phyloP scores from a whole-genome alignment of 2,329 filamentous ascomycete species.

The Curvularia eragrostidis region DNA sequence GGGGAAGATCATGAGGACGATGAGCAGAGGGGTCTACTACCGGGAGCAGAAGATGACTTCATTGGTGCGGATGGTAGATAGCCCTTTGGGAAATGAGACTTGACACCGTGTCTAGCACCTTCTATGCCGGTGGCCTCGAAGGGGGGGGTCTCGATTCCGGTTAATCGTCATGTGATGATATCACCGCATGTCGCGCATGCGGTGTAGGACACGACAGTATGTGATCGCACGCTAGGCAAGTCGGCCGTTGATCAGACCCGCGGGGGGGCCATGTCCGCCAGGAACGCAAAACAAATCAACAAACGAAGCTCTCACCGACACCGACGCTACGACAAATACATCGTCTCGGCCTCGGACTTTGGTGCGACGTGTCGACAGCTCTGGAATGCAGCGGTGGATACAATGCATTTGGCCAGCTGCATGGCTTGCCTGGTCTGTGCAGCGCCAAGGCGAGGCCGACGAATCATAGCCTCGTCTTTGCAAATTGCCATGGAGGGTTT shows the following conservation, averaged over 20 bases:
- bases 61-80: constrained; percentile 24
- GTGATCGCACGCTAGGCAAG: constrained; percentile 10
- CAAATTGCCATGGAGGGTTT: constrained; percentile 14
- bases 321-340: constrained; percentile 5
- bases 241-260: constrained; percentile 8
- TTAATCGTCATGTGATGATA: constrained; percentile 5
- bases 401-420: constrained; percentile 15
- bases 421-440: constrained; percentile 10
- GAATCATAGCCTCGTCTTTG: constrained; percentile 15
- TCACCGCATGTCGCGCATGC: constrained; percentile 8
- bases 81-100: constrained; percentile 1
- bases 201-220: constrained; percentile 4
- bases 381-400: constrained; percentile 9
- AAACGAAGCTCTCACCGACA: constrained; percentile 10
- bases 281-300: constrained; percentile 5
- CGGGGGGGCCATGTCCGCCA: constrained; percentile 2
- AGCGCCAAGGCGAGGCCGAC: constrained; percentile 17
- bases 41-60: constrained; percentile 32
- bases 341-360: constrained; percentile 6
- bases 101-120: constrained; percentile 6
- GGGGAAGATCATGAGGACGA: constrained; percentile 35
- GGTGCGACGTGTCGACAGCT: constrained; percentile 4
- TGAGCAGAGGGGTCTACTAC: constrained; percentile 52
- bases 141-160: background rate
- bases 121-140: background rate